Conservation (phyloP, 202 grass and related monocot genomes). For the Brachypodium distachyon region DNA sequence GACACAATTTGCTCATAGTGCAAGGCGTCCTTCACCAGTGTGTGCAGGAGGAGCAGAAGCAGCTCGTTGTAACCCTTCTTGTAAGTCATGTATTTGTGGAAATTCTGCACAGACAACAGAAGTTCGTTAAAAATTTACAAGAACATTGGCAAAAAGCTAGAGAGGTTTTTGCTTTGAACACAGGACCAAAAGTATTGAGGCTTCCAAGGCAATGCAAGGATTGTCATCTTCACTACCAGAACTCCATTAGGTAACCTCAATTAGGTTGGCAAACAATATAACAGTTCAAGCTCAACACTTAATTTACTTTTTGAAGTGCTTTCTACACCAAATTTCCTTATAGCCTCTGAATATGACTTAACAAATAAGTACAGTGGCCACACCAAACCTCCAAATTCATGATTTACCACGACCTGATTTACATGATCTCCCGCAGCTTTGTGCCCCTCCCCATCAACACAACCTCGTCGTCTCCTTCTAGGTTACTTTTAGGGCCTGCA, state of each 20-base stretch:
- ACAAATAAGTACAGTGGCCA: too few species aligned
- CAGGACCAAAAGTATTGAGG: neutral
- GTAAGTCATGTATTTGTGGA: constrained; percentile 89
- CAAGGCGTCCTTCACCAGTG: constrained; percentile 63
- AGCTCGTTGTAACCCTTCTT: too few species aligned
- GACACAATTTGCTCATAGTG: constrained; percentile 71
- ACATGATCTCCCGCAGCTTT: too few species aligned
- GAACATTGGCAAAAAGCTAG: neutral
- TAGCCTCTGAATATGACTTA: too few species aligned
- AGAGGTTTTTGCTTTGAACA: neutral
- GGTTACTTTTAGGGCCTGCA: too few species aligned
- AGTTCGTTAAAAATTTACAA: constrained; percentile 14
- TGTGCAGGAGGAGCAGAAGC: constrained; percentile 73
- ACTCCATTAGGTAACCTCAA: neutral
- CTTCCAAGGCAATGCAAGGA: neutral
- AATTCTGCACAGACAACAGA: constrained; percentile 48
- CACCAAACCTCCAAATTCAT: too few species aligned
- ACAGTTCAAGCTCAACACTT: neutral
- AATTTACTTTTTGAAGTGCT: constrained; percentile 74
- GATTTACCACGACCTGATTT: too few species aligned
- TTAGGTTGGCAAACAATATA: too few species aligned
- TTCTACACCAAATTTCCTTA: constrained; percentile 95
- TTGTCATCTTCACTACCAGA: neutral
- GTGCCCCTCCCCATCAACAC: too few species aligned
- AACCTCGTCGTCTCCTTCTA: too few species aligned